Evolutionary conservation across 140 eudicot genomes (phyloP).

Genomic region (Senecio squalidus): DNA sequence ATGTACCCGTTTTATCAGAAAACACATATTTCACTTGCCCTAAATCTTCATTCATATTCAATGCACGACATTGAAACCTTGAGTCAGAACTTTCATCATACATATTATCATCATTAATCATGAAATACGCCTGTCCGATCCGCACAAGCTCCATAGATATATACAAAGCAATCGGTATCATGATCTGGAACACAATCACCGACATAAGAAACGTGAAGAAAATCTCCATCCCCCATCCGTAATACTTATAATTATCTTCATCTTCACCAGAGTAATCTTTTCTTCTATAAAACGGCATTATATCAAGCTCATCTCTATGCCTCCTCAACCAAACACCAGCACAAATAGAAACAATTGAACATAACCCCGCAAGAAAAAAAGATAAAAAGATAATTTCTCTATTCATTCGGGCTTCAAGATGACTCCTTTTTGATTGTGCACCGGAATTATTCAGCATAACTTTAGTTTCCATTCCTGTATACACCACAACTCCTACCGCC

Average conservation of each 20-base stretch:
- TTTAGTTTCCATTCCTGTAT: constrained; percentile 89
- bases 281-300: constrained; percentile 65
- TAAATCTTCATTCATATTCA: constrained; percentile 88
- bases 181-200: constrained; percentile 80
- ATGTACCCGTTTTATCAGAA: constrained; percentile 92
- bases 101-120: constrained; percentile 67
- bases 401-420: constrained; percentile 86
- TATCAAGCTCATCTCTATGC: constrained; percentile 64
- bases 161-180: constrained; percentile 95
- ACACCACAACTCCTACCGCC: constrained; percentile 87
- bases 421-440: constrained; percentile 89
- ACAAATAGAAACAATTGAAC: constrained; percentile 53
- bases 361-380: constrained; percentile 51
- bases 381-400: constrained; percentile 67
- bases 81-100: constrained; percentile 52
- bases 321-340: constrained; percentile 81
- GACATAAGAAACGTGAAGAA: constrained; percentile 87
- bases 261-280: constrained; percentile 51
- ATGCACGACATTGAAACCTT: constrained; percentile 86
- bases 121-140: constrained; percentile 91
- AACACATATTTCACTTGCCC: constrained; percentile 92
- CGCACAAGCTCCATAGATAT: constrained; percentile 99
- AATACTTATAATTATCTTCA: constrained; percentile 56
- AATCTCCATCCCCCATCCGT: constrained; percentile 83
- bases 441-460: constrained; percentile 96